Conservation (phyloP, 345 rosid species). For the Corymbia maculata region DNA sequence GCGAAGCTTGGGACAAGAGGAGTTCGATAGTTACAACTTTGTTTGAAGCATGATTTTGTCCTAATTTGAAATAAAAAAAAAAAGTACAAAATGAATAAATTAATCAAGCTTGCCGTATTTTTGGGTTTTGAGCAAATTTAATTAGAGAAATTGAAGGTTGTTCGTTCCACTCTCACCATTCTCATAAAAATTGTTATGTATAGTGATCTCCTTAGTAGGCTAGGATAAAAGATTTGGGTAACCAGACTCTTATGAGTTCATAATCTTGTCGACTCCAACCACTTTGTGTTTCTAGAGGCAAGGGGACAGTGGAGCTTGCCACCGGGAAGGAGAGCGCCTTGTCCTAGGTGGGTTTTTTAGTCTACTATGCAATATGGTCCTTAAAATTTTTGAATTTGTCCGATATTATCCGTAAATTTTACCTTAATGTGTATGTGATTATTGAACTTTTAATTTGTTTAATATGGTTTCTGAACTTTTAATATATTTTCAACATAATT, state of each 20-base stretch:
- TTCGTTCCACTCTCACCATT: not conserved
- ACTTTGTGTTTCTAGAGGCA: too few relatives aligned
- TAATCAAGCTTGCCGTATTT: rapidly evolving
- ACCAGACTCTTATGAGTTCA: not conserved
- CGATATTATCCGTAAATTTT: too few relatives aligned
- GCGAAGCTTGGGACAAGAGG: rapidly evolving
- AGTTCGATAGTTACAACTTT: not conserved
- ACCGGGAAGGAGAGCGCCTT: too few relatives aligned
- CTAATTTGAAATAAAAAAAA: not conserved
- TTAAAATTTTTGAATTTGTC: too few relatives aligned
- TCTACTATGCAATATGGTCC: too few relatives aligned
- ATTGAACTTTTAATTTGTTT: rapidly evolving
- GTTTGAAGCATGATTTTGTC: not conserved
- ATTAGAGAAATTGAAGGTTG: not conserved
- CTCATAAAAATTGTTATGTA: not conserved
- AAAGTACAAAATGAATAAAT: not conserved
- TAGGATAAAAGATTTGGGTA: not conserved
- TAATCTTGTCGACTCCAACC: too few relatives aligned
- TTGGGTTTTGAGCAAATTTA: not conserved
- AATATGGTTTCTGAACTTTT: rapidly evolving
- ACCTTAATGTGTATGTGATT: too few relatives aligned
- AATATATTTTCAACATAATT: rapidly evolving
- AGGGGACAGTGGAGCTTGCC: too few relatives aligned
- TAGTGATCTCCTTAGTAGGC: rapidly evolving
- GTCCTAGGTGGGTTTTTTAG: too few relatives aligned